Conservation (phyloP, 768 basidiomycete genomes). For the Phlebiopsis gigantea region DNA sequence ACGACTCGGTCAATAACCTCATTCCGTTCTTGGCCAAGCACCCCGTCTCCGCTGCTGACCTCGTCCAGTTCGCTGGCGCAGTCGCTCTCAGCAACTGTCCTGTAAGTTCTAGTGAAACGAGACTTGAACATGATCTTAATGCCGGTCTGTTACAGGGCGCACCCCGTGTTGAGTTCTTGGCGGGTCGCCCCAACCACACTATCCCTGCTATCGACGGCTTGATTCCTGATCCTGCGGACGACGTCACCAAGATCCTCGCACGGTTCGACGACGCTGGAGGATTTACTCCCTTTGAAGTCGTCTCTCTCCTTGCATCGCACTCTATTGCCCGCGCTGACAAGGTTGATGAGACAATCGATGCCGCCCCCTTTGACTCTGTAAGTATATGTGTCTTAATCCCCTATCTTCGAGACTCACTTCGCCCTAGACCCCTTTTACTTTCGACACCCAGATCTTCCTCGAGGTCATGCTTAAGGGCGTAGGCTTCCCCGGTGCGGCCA, state of each 20-base stretch:
- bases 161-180: conserved; percentile 18
- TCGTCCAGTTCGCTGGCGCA: conserved; percentile 11
- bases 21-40: conserved; percentile 15
- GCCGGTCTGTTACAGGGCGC: conserved; percentile 11
- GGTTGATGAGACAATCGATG: conserved; percentile 16
- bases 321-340: conserved; percentile 17
- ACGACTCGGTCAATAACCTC: conserved; percentile 20
- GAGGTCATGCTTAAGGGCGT: conserved; percentile 35
- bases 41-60: conserved; percentile 15
- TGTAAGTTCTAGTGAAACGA: background rate
- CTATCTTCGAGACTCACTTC: background rate
- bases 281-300: conserved; percentile 20
- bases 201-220: conserved; percentile 3
- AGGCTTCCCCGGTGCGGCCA: conserved; percentile 21
- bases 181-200: conserved; percentile 1
- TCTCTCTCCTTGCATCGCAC: conserved; percentile 21
- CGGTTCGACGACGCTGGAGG: conserved; percentile 1
- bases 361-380: conserved; percentile 22
- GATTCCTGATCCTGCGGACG: conserved; percentile 16
- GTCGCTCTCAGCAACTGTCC: conserved; percentile 8
- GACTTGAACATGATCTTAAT: background rate
- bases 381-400: background rate
- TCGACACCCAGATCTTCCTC: conserved; percentile 28
- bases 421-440: conserved; percentile 19
- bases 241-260: conserved; percentile 18